These are phyloP conservation scores for Anacardium occidentale DNA, from an alignment of 345 rosid species.

Conservation along the genomic window DNA sequence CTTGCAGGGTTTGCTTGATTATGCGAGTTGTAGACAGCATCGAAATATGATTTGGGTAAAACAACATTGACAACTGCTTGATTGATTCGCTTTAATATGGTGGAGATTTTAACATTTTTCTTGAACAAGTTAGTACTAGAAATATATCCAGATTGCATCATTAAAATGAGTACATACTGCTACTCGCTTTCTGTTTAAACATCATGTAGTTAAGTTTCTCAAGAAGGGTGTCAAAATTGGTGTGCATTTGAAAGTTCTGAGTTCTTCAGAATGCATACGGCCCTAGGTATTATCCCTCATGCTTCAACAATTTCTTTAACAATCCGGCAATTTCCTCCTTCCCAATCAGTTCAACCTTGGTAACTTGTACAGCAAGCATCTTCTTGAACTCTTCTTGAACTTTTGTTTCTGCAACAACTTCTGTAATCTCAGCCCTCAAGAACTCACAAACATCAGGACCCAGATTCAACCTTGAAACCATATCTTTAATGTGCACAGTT, in stretches of 20 bases:
- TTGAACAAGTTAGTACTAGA: not conserved
- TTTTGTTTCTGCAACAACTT: not conserved
- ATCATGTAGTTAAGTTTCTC: not conserved
- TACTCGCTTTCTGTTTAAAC: not conserved
- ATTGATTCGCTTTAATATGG: not conserved
- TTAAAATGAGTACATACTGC: not conserved
- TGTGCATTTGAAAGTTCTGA: not conserved
- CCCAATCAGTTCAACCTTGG: not conserved
- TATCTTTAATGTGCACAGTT: no score
- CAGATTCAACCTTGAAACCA: not conserved
- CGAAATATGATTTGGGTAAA: not conserved
- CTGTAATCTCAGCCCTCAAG: not conserved
- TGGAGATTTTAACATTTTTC: not conserved
- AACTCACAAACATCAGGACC: not conserved
- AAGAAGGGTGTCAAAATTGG: not conserved
- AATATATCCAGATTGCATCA: not conserved
- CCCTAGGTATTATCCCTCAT: no score
- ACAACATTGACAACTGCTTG: not conserved
- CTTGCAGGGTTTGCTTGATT: not conserved
- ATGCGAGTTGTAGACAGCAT: not conserved
- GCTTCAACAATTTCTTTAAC: no score
- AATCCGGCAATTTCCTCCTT: not conserved
- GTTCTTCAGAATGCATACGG: not conserved
- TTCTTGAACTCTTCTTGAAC: not conserved
- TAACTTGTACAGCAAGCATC: not conserved